A percentile compares a stretch with the other conserved stretches of the same genome.
phyloP scores from a whole-genome alignment of 31 red algal species.

The Asparagopsis taxiformis region DNA sequence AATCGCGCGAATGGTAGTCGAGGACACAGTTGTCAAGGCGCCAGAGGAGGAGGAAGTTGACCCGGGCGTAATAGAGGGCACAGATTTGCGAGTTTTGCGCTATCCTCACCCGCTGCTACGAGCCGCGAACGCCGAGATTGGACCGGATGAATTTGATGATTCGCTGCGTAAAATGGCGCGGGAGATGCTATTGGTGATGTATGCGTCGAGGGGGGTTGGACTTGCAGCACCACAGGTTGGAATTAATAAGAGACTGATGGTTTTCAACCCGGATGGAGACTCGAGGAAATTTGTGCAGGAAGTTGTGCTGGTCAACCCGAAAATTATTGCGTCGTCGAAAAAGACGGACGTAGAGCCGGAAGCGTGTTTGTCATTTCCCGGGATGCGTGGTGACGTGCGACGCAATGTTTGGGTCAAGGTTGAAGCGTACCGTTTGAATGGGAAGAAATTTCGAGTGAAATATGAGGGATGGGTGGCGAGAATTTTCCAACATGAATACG shows the following conservation, averaged over 20 bases:
- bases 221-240: conserved; percentile 97
- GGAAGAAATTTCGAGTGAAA: conserved; percentile 85
- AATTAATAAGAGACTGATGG: conserved; percentile 90
- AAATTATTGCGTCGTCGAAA: conserved; percentile 64
- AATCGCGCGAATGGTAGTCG: conserved; percentile 13
- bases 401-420: conserved; percentile 87
- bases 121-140: conserved; percentile 59
- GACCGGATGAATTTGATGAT: conserved; percentile 43
- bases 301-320: conserved; percentile 91
- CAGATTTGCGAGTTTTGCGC: conserved; percentile 62
- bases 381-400: conserved; percentile 79
- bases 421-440: conserved; percentile 80
- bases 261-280: conserved; percentile 90
- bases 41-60: conserved; percentile 39
- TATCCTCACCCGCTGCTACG: conserved; percentile 79
- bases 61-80: conserved; percentile 57
- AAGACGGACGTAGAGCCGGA: conserved; percentile 77
- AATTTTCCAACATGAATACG: conserved; percentile 99
- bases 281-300: conserved; percentile 65
- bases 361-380: conserved; percentile 94
- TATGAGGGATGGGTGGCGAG: conserved; percentile 84
- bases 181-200: conserved; percentile 97
- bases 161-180: conserved; percentile 46
- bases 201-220: conserved; percentile 85
- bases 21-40: too few relatives aligned